Percentiles rank a stretch among this genome's conserved stretches.
These are phyloP conservation scores for Choricystis sp. DNA, from an alignment of 139 green algal species.

Conservation along the genomic window DNA sequence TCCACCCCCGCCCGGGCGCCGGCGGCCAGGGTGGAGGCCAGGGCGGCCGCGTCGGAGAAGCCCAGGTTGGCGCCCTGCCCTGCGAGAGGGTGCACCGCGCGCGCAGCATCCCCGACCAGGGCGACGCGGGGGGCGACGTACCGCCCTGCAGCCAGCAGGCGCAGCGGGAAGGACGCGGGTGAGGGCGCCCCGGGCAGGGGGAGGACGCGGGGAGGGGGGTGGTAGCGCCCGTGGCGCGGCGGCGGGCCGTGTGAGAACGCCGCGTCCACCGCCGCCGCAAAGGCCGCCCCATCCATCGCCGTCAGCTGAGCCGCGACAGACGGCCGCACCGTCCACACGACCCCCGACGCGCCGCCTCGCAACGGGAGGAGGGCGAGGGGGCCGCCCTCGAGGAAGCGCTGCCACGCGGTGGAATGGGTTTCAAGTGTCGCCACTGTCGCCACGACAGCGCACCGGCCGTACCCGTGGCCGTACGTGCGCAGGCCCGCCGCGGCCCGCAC, in stretches of 20 bases:
- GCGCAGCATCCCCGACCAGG: slow-evolving; percentile 65
- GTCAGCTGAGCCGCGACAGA: slow-evolving; percentile 37
- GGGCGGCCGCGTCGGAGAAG: slow-evolving; percentile 42
- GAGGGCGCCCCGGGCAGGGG: not conserved
- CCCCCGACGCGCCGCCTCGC: slow-evolving; percentile 35
- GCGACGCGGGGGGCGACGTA: slow-evolving; percentile 52
- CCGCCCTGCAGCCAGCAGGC: slow-evolving; percentile 38
- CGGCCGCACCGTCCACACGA: slow-evolving; percentile 59
- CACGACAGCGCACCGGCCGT: not conserved
- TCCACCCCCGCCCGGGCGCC: slow-evolving; percentile 15
- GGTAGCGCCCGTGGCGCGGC: not conserved
- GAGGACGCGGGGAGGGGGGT: slow-evolving; percentile 1
- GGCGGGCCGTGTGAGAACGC: slow-evolving; percentile 3
- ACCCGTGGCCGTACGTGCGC: slow-evolving; percentile 9
- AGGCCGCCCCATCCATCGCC: not conserved
- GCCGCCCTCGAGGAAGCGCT: slow-evolving; percentile 64
- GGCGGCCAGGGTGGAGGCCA: slow-evolving; percentile 27
- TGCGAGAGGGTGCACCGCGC: slow-evolving; percentile 25
- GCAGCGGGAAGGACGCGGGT: slow-evolving; percentile 21
- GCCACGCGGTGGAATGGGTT: slow-evolving; percentile 42
- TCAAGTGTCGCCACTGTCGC: not conserved
- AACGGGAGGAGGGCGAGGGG: slow-evolving; percentile 67
- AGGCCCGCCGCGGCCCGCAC: slow-evolving; percentile 34
- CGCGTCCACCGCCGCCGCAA: slow-evolving; percentile 17
- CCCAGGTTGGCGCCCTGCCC: slow-evolving; percentile 59